These are phyloP conservation scores for Herpetomonas muscarum DNA, from an alignment of 208 protist species.

Conservation along the genomic window DNA sequence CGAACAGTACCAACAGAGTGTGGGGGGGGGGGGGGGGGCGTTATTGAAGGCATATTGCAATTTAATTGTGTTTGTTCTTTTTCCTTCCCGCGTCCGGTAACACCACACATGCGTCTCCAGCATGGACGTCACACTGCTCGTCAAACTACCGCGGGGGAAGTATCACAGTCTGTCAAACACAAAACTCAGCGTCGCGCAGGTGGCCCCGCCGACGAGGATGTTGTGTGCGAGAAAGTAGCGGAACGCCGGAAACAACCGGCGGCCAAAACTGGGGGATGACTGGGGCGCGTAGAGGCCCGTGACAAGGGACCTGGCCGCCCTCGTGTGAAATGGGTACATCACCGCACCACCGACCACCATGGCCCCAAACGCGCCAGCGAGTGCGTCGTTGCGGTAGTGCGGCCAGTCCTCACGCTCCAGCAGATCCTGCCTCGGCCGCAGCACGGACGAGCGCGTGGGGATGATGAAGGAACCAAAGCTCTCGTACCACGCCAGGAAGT, in stretches of 20 bases:
- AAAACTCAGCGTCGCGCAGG: constrained; percentile 22
- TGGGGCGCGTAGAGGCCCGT: constrained; percentile 36
- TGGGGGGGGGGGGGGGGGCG: too few relatives aligned
- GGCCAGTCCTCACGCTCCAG: constrained; percentile 42
- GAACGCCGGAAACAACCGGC: constrained; percentile 55
- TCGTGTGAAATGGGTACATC: constrained; percentile 37
- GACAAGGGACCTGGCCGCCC: constrained; percentile 32
- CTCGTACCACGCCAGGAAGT: constrained; percentile 77
- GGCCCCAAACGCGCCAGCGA: constrained; percentile 50
- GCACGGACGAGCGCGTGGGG: constrained; percentile 60
- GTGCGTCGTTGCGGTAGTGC: constrained; percentile 52
- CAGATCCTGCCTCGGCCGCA: constrained; percentile 49
- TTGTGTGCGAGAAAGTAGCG: constrained; percentile 56
- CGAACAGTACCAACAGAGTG: too few relatives aligned
- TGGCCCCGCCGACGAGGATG: constrained; percentile 33
- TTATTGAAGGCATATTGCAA: too few relatives aligned
- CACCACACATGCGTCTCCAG: too few relatives aligned
- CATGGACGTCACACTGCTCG: too few relatives aligned
- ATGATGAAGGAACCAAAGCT: constrained; percentile 63
- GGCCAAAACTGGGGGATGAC: constrained; percentile 41
- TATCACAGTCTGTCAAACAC: constrained; percentile 15
- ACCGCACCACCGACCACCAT: constrained; percentile 38
- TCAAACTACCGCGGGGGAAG: too few relatives aligned
- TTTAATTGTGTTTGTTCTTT: too few relatives aligned
- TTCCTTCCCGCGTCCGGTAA: too few relatives aligned